Percentiles rank a stretch among this genome's conserved stretches.
Evolutionary conservation across 2,329 filamentous ascomycete genomes (phyloP).

Genomic region (Xylariaceae sp.): DNA sequence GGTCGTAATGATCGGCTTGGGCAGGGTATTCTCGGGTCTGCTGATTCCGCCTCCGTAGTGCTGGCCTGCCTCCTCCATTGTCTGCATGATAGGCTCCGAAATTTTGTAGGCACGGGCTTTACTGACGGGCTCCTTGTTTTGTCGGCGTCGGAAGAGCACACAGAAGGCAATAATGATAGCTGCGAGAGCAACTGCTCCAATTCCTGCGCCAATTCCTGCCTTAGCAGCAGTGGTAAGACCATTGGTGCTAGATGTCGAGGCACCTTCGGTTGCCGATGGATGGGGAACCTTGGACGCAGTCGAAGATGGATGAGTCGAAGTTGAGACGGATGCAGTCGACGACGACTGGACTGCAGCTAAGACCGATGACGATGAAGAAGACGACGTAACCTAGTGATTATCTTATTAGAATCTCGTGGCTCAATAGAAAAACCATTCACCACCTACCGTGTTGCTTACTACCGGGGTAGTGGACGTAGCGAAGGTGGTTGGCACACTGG

Average conservation of each 20-base stretch:
- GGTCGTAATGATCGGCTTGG: slow-evolving; percentile 19
- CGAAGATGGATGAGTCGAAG: slow-evolving; percentile 12
- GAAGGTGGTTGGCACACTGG: neutral
- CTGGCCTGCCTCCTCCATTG: slow-evolving; percentile 44
- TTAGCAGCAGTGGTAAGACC: slow-evolving; percentile 42
- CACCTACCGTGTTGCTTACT: slow-evolving; percentile 1
- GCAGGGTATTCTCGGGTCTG: slow-evolving; percentile 25
- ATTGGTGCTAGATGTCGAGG: slow-evolving; percentile 3
- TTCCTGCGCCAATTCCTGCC: slow-evolving; percentile 46
- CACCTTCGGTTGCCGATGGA: slow-evolving; percentile 3
- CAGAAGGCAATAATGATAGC: slow-evolving; percentile 37
- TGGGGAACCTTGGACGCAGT: slow-evolving; percentile 7
- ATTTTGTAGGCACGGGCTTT: slow-evolving; percentile 38
- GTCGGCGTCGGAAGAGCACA: slow-evolving; percentile 36
- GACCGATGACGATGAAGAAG: too few species aligned
- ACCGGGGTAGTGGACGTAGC: neutral
- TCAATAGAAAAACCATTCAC: neutral
- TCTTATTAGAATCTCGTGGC: neutral
- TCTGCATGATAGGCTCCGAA: slow-evolving; percentile 50
- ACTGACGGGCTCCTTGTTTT: slow-evolving; percentile 24
- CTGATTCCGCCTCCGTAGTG: slow-evolving; percentile 27
- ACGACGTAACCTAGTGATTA: neutral
- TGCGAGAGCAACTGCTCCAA: slow-evolving; percentile 39
- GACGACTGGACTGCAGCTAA: too few species aligned
- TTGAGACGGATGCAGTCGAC: neutral